Conservation (phyloP, 208 protist species). For the Angomonas deanei region DNA sequence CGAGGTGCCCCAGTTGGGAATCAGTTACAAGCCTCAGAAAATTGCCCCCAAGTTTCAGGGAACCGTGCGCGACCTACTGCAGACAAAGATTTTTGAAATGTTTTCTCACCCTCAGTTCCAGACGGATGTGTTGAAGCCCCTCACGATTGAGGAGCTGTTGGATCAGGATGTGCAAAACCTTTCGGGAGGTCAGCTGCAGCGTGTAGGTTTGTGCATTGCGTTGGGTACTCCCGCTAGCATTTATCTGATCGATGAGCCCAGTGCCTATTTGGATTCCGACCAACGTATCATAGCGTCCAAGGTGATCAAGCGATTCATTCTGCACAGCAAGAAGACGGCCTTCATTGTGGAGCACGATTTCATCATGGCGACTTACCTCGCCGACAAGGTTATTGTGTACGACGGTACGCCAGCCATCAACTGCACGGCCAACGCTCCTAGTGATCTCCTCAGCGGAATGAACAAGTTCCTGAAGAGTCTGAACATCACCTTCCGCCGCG, state of each 20-base stretch:
- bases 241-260: slow-evolving; percentile 99
- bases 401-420: slow-evolving; percentile 95
- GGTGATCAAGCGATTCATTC: slow-evolving; percentile 98
- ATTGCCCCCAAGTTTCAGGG: slow-evolving; percentile 98
- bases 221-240: slow-evolving; percentile 99
- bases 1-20: slow-evolving; percentile 94
- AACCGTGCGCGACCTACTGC: slow-evolving; percentile 94
- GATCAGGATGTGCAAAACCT: slow-evolving; percentile 97
- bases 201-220: slow-evolving; percentile 97
- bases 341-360: slow-evolving; percentile 99
- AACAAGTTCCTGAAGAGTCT: slow-evolving; percentile 98
- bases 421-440: slow-evolving; percentile 91
- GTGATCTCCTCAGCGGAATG: slow-evolving; percentile 87
- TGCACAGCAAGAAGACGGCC: slow-evolving; percentile 98
- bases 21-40: slow-evolving; percentile 99
- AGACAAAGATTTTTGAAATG: slow-evolving; percentile 96
- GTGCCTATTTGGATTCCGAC: slow-evolving; percentile 99
- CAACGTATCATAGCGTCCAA: slow-evolving; percentile 99
- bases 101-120: slow-evolving; percentile 98
- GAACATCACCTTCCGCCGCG: slow-evolving; percentile 98
- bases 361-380: slow-evolving; percentile 99
- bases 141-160: slow-evolving; percentile 97
- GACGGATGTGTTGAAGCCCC: slow-evolving; percentile 98
- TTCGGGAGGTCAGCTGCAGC: slow-evolving; percentile 99
- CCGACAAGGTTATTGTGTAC: slow-evolving; percentile 99